A percentile compares a stretch with the other conserved stretches of the same genome.
Conservation (phyloP, 441 rosid genomes). For the Lepidium campestre region DNA sequence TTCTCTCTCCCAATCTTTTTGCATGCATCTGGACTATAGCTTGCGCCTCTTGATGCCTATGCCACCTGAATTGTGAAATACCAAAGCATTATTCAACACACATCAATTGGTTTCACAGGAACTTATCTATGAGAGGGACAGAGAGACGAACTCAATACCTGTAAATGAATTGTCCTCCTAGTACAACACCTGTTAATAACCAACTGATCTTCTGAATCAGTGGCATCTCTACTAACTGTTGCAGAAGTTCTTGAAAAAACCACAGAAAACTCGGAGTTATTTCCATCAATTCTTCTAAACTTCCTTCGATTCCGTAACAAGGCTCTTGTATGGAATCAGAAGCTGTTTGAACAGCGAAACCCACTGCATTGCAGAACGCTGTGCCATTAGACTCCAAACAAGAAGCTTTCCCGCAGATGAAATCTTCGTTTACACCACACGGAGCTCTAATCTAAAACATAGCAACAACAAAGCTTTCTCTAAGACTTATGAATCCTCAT, state of each 20-base stretch:
- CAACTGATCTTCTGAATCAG: constrained; percentile 10
- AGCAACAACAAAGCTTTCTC: background rate
- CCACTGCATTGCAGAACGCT: constrained; percentile 62
- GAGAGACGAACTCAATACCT: too few species aligned
- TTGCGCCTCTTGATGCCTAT: constrained; percentile 40
- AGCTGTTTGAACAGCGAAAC: constrained; percentile 49
- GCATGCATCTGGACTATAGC: constrained; percentile 49
- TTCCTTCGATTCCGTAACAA: constrained; percentile 64
- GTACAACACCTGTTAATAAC: constrained; percentile 58
- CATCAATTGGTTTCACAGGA: background rate
- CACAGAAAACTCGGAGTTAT: constrained; percentile 25
- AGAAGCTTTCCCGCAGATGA: constrained; percentile 68
- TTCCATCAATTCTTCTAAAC: constrained; percentile 51
- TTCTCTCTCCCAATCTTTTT: constrained; percentile 30
- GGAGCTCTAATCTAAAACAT: constrained; percentile 57
- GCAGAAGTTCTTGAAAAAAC: too few species aligned
- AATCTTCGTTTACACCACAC: constrained; percentile 61
- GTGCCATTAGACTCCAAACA: constrained; percentile 77
- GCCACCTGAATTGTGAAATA: constrained; percentile 50
- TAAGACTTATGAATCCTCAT: background rate
- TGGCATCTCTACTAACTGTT: constrained; percentile 39
- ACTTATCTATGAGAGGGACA: background rate
- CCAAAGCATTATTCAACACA: background rate
- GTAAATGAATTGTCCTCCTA: too few species aligned
- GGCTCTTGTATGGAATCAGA: constrained; percentile 35